These are phyloP conservation scores for Sphagnum tenellum DNA, from an alignment of 225 moss, liverwort and hornwort genomes.

Conservation along the genomic window DNA sequence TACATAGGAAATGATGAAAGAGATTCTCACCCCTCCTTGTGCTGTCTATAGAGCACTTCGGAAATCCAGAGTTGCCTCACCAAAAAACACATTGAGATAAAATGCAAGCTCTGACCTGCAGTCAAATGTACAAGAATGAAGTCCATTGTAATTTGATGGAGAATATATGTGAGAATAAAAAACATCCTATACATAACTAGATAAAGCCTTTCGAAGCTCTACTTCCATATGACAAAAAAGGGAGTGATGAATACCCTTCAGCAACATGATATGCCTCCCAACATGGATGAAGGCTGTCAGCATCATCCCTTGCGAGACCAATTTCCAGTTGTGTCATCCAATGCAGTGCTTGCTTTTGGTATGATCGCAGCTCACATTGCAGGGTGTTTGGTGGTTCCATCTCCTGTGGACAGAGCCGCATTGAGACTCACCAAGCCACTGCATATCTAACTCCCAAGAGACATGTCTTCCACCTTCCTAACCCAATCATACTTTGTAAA, in stretches of 20 bases:
- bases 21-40: slow-evolving; percentile 59
- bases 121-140: neutral
- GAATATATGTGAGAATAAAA: neutral
- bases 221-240: neutral
- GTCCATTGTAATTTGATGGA: too few relatives aligned
- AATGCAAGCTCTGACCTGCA: slow-evolving; percentile 52
- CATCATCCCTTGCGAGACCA: slow-evolving; percentile 53
- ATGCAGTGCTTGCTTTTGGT: slow-evolving; percentile 82
- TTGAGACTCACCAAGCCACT: too few relatives aligned
- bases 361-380: slow-evolving; percentile 67
- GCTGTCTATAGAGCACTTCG: slow-evolving; percentile 77
- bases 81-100: slow-evolving; percentile 84
- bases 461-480: neutral
- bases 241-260: slow-evolving; percentile 33
- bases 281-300: slow-evolving; percentile 80
- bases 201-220: neutral
- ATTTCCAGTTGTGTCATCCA: slow-evolving; percentile 85
- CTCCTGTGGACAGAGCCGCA: slow-evolving; percentile 33
- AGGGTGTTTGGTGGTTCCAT: slow-evolving; percentile 60
- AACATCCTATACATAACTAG: slow-evolving; percentile 1
- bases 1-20: too few relatives aligned
- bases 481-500: neutral
- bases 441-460: neutral
- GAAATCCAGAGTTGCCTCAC: slow-evolving; percentile 75
- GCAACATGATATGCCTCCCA: slow-evolving; percentile 80